Evolutionary conservation across 1,284 basidiomycete genomes (phyloP).

Genomic region (Ganoderma sinense): DNA sequence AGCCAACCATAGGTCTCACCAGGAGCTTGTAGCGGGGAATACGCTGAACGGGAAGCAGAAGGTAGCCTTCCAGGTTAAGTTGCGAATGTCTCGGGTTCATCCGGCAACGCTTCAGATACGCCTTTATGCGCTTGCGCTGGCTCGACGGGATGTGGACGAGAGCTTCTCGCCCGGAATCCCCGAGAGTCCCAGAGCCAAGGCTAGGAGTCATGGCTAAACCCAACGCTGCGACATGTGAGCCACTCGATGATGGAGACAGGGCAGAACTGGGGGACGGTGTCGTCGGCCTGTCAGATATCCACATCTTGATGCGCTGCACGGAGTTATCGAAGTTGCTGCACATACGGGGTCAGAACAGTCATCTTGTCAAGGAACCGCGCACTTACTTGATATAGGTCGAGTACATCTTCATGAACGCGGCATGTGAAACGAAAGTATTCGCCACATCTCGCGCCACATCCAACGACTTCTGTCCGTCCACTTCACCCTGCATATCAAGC

Average conservation of each 20-base stretch:
- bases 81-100: conserved; percentile 93
- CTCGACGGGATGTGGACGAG: conserved; percentile 60
- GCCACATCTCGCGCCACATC: conserved; percentile 86
- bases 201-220: conserved; percentile 67
- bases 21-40: conserved; percentile 95
- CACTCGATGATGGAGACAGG: conserved; percentile 67
- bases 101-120: conserved; percentile 87
- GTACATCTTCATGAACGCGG: conserved; percentile 97
- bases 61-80: conserved; percentile 93
- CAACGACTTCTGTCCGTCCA: conserved; percentile 77
- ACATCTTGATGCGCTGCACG: conserved; percentile 84
- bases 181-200: conserved; percentile 52
- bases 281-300: conserved; percentile 68
- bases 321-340: conserved; percentile 91
- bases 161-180: conserved; percentile 41
- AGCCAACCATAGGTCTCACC: conserved; percentile 51
- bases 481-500: conserved; percentile 63
- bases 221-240: conserved; percentile 68
- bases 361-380: conserved; percentile 11
- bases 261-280: conserved; percentile 48
- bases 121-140: conserved; percentile 87
- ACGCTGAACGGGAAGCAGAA: conserved; percentile 94
- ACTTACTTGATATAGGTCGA: conserved; percentile 95
- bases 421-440: conserved; percentile 90
- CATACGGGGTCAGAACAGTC: conserved; percentile 18